These are phyloP conservation scores for Astrocystis sublimbata DNA, from an alignment of 495 filamentous ascomycete species.

Conservation along the genomic window DNA sequence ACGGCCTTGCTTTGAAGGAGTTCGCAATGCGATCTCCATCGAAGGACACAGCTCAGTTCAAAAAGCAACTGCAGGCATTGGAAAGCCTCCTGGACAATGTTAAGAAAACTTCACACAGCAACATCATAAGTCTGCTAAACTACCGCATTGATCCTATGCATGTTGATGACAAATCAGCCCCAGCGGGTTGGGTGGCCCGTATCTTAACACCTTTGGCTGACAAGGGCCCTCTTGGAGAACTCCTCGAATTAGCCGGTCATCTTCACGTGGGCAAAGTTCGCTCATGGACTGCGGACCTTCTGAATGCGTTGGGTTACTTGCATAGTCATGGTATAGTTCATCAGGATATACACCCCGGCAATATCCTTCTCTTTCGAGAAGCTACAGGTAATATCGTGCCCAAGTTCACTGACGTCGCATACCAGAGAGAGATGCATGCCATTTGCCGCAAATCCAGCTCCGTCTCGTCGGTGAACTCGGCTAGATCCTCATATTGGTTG, in stretches of 20 bases:
- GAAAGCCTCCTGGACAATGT: slow-evolving; percentile 70
- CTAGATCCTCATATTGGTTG: slow-evolving; percentile 78
- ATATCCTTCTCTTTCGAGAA: slow-evolving; percentile 68
- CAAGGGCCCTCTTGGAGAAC: slow-evolving; percentile 78
- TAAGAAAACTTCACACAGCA: slow-evolving; percentile 73
- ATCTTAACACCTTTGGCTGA: slow-evolving; percentile 76
- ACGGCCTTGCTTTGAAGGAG: slow-evolving; percentile 71
- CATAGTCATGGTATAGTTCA: slow-evolving; percentile 82
- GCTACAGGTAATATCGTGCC: slow-evolving; percentile 59
- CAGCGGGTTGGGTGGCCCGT: slow-evolving; percentile 70
- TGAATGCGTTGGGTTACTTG: slow-evolving; percentile 84
- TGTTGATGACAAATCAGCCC: slow-evolving; percentile 40
- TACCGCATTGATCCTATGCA: slow-evolving; percentile 66
- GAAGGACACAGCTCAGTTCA: slow-evolving; percentile 59
- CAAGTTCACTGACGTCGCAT: slow-evolving; percentile 70
- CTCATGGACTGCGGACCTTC: slow-evolving; percentile 84
- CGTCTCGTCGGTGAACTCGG: slow-evolving; percentile 53
- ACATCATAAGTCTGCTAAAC: slow-evolving; percentile 73
- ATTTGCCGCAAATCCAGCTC: slow-evolving; percentile 52
- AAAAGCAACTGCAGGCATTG: slow-evolving; percentile 64
- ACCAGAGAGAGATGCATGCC: slow-evolving; percentile 61
- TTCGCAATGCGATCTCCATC: slow-evolving; percentile 54
- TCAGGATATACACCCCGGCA: slow-evolving; percentile 71
- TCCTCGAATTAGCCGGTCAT: slow-evolving; percentile 74
- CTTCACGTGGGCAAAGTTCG: slow-evolving; percentile 71